phyloP scores from a whole-genome alignment of 73 alveolate species.

The Stentor coeruleus region DNA sequence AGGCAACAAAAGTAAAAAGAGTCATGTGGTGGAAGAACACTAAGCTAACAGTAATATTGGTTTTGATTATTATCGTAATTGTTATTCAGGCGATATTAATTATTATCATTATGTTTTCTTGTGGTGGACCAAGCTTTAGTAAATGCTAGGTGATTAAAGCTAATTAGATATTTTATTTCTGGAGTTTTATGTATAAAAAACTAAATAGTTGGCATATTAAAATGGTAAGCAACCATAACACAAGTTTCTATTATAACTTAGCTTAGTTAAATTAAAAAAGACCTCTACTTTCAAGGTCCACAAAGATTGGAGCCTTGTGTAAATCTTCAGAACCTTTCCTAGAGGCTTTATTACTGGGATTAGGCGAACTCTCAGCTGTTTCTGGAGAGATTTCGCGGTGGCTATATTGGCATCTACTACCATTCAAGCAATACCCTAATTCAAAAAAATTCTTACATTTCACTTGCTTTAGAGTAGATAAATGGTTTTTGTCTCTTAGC shows the following conservation, averaged over 20 bases:
- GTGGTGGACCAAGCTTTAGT: not conserved
- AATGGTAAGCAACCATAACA: too few species aligned
- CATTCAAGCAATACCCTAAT: conserved; percentile 9
- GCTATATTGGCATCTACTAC: not conserved
- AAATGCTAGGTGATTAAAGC: too few species aligned
- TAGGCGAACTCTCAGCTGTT: not conserved
- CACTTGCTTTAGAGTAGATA: not conserved
- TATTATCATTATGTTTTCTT: not conserved
- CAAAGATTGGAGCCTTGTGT: too few species aligned
- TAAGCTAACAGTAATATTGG: conserved; percentile 8
- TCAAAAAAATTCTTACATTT: conserved; percentile 8
- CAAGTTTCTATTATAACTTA: too few species aligned
- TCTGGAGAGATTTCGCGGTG: not conserved
- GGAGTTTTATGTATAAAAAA: too few species aligned
- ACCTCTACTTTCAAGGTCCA: too few species aligned
- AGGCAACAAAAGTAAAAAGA: conserved; percentile 29
- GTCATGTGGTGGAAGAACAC: conserved; percentile 28
- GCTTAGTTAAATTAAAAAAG: too few species aligned
- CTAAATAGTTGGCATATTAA: too few species aligned
- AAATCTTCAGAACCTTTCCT: not conserved
- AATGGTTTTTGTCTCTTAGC: conserved; percentile 35
- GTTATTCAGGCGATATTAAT: not conserved
- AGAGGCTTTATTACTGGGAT: not conserved
- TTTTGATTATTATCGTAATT: conserved; percentile 14
- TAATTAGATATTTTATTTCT: too few species aligned